phyloP scores from a whole-genome alignment of 257 asterid genomes.

The Solanum pinnatisectum region DNA sequence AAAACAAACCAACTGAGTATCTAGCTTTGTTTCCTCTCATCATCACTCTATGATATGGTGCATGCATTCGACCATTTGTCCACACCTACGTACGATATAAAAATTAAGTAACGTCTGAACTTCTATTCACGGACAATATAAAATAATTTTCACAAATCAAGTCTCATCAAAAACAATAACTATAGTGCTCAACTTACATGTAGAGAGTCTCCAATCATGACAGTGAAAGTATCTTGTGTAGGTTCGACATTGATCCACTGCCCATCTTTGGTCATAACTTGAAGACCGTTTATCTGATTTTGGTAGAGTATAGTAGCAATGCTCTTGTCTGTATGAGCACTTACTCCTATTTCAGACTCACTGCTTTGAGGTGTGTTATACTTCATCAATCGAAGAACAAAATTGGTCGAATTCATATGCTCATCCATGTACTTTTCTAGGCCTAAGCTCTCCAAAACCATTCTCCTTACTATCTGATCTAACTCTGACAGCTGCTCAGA shows the following conservation, averaged over 20 bases:
- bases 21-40: slow-evolving; percentile 31
- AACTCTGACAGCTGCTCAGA: slow-evolving; percentile 26
- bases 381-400: slow-evolving; percentile 32
- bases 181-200: slow-evolving; percentile 6
- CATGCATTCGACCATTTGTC: slow-evolving; percentile 45
- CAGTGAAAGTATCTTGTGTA: slow-evolving; percentile 21
- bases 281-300: slow-evolving; percentile 27
- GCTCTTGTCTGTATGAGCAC: slow-evolving; percentile 38
- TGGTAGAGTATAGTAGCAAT: slow-evolving; percentile 21
- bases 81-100: slow-evolving; percentile 28
- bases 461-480: slow-evolving; percentile 31
- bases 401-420: slow-evolving; percentile 31
- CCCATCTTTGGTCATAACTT: slow-evolving; percentile 32
- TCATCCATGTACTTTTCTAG: slow-evolving; percentile 34
- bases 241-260: slow-evolving; percentile 36
- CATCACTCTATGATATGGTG: slow-evolving; percentile 37
- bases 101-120: background rate
- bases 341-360: slow-evolving; percentile 20
- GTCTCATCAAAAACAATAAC: too few species aligned
- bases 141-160: too few species aligned
- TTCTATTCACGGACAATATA: background rate
- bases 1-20: slow-evolving; percentile 26
- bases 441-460: slow-evolving; percentile 39
- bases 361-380: slow-evolving; percentile 33
- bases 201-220: slow-evolving; percentile 40